phyloP scores from a whole-genome alignment of 306 rosid genomes.

The Astragalus glycyphyllos region DNA sequence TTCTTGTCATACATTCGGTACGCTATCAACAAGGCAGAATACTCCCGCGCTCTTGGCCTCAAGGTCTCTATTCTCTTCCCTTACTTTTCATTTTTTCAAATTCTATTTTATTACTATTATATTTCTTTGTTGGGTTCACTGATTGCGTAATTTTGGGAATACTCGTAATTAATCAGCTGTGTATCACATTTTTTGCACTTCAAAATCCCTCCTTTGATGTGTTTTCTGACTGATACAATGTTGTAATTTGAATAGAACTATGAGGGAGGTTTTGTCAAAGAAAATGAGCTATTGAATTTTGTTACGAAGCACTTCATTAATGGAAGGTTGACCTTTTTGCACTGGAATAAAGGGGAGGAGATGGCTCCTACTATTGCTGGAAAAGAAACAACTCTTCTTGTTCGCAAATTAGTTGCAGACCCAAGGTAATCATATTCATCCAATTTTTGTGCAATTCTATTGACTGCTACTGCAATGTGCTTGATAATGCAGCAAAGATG shows the following conservation, averaged over 20 bases:
- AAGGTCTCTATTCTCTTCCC: conserved; percentile 57
- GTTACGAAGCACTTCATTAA: conserved; percentile 59
- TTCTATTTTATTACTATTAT: too few species aligned
- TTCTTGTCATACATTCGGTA: conserved; percentile 64
- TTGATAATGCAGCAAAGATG: conserved; percentile 18
- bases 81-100: neutral
- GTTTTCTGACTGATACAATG: conserved; percentile 32
- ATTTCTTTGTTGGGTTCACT: too few species aligned
- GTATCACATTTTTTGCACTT: conserved; percentile 19
- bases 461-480: conserved; percentile 32
- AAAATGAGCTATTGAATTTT: conserved; percentile 53
- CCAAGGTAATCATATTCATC: conserved; percentile 54
- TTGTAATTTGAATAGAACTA: conserved; percentile 62
- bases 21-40: conserved; percentile 59
- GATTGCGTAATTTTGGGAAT: too few species aligned
- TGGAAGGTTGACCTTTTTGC: conserved; percentile 81
- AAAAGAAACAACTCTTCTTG: conserved; percentile 75
- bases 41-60: conserved; percentile 57
- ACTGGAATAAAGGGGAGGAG: conserved; percentile 82
- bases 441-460: conserved; percentile 32
- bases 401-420: conserved; percentile 68
- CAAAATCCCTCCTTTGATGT: conserved; percentile 13
- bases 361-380: conserved; percentile 77
- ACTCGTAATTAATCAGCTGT: neutral
- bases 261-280: conserved; percentile 64